Conservation (phyloP, 805 yeast genomes). For the Nakazawaea ambrosiae region DNA sequence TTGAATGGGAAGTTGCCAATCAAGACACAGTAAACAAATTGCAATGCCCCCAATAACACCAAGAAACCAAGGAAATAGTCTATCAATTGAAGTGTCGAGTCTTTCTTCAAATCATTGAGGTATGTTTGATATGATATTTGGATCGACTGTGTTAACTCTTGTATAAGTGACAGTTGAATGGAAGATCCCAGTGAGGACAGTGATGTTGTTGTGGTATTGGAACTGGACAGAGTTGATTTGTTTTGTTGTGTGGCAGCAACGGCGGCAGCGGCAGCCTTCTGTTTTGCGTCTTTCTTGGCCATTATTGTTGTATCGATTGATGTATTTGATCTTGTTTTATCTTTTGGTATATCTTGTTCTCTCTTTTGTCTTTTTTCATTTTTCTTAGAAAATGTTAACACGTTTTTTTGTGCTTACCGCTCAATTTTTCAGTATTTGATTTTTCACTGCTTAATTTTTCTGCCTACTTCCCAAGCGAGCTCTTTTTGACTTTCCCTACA, state of each 20-base stretch:
- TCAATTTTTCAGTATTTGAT: too few relatives aligned
- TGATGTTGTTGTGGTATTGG: conserved; percentile 1
- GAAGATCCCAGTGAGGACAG: conserved; percentile 4
- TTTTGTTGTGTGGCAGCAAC: conserved; percentile 8
- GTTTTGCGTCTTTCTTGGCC: conserved; percentile 32
- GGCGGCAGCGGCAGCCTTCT: conserved; percentile 16
- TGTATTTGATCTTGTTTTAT: too few relatives aligned
- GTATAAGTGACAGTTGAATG: conserved; percentile 14
- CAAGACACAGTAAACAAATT: conserved; percentile 67
- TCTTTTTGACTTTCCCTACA: too few relatives aligned
- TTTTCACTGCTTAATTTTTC: too few relatives aligned
- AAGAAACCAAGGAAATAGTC: conserved; percentile 73
- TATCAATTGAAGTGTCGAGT: conserved; percentile 52
- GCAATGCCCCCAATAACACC: conserved; percentile 68
- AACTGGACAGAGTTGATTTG: conserved; percentile 3
- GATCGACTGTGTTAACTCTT: conserved; percentile 26
- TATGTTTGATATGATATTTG: conserved; percentile 25
- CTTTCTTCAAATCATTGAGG: conserved; percentile 19
- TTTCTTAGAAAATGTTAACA: conserved; percentile 1
- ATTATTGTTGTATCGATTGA: conserved; percentile 15
- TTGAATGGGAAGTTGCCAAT: conserved; percentile 95
- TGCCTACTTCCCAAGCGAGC: too few relatives aligned
- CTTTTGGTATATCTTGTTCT: too few relatives aligned
- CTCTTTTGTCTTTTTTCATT: too few relatives aligned
- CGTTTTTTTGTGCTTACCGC: too few relatives aligned